Conservation (phyloP, 345 rosid genomes). For the Syzygium jambos region DNA sequence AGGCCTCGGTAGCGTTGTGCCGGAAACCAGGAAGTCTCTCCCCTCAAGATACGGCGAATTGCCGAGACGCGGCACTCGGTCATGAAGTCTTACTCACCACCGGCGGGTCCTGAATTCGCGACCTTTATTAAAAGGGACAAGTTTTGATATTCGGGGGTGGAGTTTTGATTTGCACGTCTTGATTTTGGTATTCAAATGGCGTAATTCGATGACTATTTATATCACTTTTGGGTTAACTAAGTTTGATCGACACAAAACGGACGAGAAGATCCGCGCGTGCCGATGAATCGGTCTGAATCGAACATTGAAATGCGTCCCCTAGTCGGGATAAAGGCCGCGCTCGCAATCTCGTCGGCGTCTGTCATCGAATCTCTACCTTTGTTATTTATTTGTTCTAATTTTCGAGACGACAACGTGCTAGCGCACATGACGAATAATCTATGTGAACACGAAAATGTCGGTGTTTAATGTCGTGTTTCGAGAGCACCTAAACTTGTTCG, state of each 20-base stretch:
- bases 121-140: not conserved
- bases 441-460: no score
- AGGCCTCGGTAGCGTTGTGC: not conserved
- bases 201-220: not conserved
- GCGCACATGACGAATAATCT: not conserved
- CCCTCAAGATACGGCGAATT: not conserved
- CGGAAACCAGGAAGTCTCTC: not conserved
- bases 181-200: not conserved
- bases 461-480: not conserved
- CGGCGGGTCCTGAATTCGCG: not conserved
- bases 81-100: not conserved
- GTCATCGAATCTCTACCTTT: not conserved
- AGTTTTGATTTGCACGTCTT: not conserved
- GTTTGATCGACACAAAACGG: not conserved
- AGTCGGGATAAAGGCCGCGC: not conserved
- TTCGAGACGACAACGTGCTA: accelerated
- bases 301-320: not conserved
- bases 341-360: no score
- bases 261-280: not conserved
- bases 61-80: not conserved
- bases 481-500: not conserved
- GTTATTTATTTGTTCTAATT: not conserved
- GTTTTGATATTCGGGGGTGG: not conserved
- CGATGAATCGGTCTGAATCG: not conserved
- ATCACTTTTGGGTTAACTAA: not conserved